These are phyloP conservation scores for Yamadazyma triangularis DNA, from an alignment of 1,139 yeast genomes.

Conservation along the genomic window DNA sequence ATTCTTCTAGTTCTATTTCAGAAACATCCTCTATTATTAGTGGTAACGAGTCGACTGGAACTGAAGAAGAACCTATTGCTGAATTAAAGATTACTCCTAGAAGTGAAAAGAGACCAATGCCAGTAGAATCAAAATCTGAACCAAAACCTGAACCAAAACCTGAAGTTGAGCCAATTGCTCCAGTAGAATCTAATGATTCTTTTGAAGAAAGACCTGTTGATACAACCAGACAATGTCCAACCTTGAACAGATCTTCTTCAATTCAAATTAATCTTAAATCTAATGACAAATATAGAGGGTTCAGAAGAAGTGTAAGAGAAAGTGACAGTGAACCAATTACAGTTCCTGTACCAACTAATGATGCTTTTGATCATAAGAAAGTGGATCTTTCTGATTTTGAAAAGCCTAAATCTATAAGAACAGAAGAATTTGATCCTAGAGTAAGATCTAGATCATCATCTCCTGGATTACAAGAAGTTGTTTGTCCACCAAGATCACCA, in stretches of 20 bases:
- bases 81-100: conserved; percentile 13
- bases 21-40: conserved; percentile 5
- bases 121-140: not conserved
- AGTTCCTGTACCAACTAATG: conserved; percentile 77
- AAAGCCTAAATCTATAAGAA: not conserved
- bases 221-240: conserved; percentile 4
- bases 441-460: not conserved
- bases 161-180: conserved; percentile 2
- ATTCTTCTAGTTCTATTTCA: conserved; percentile 7
- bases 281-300: conserved; percentile 38
- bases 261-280: conserved; percentile 13
- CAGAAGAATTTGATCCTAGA: not conserved
- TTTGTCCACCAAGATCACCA: conserved; percentile 13
- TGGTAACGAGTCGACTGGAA: conserved; percentile 4
- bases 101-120: conserved; percentile 9
- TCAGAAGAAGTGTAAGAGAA: conserved; percentile 32
- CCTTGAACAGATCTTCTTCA: conserved; percentile 8
- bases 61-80: conserved; percentile 12
- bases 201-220: conserved; percentile 10
- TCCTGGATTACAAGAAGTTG: conserved; percentile 6
- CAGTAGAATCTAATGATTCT: conserved; percentile 6
- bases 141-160: no score
- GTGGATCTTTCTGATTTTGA: not conserved
- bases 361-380: conserved; percentile 34
- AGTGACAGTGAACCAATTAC: conserved; percentile 87